Conservation (phyloP, 2,329 filamentous ascomycete species). For the Talaromyces sp. region DNA sequence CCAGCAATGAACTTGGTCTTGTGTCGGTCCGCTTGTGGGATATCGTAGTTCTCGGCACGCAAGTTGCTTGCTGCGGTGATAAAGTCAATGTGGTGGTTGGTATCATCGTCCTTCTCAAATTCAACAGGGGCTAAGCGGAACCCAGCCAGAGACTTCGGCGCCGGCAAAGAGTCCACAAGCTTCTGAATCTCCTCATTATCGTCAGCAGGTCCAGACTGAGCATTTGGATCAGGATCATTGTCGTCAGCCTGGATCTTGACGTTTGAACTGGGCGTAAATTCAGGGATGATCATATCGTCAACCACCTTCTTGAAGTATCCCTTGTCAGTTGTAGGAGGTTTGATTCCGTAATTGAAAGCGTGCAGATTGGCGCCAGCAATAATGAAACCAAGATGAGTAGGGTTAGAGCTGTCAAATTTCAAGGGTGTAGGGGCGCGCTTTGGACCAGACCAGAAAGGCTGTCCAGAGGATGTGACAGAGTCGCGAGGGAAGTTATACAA, state of each 20-base stretch:
- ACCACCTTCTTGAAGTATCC: slow-evolving; percentile 74
- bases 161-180: slow-evolving; percentile 69
- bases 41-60: slow-evolving; percentile 97
- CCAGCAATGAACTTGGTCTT: slow-evolving; percentile 99
- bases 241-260: slow-evolving; percentile 98
- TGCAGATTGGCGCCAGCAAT: slow-evolving; percentile 87
- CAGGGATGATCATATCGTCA: slow-evolving; percentile 90
- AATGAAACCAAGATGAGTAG: slow-evolving; percentile 83
- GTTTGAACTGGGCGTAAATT: slow-evolving; percentile 83
- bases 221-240: slow-evolving; percentile 89
- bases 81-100: slow-evolving; percentile 98
- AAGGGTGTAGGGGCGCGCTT: slow-evolving; percentile 92
- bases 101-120: slow-evolving; percentile 98
- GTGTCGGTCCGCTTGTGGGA: slow-evolving; percentile 84
- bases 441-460: slow-evolving; percentile 95
- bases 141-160: slow-evolving; percentile 74
- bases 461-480: slow-evolving; percentile 78
- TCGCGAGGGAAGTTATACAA: slow-evolving; percentile 98
- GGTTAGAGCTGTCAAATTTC: slow-evolving; percentile 80
- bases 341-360: slow-evolving; percentile 97
- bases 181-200: slow-evolving; percentile 73
- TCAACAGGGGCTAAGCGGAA: slow-evolving; percentile 91
- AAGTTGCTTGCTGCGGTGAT: slow-evolving; percentile 96
- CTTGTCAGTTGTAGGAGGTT: slow-evolving; percentile 69
- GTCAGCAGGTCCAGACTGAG: slow-evolving; percentile 55